Base-by-base conservation (phyloP, 2,329 filamentous ascomycete species). In the Nothophaeocryptopus gaeumannii region DNA sequence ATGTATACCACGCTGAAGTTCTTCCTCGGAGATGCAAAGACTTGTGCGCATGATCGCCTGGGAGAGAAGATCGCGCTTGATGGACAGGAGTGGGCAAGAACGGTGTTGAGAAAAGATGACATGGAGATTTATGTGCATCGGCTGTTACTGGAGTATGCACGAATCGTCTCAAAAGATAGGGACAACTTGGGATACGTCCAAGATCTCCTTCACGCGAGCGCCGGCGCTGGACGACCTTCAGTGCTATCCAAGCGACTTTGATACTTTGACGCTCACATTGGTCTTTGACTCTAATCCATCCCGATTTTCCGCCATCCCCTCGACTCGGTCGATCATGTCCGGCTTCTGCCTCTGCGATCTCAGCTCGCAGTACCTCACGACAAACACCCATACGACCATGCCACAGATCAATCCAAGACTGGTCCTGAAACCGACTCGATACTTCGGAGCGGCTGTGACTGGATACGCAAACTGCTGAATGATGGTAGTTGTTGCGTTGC, bases 1-100 rank as follows among this genome's bases (percentile, higher is more conserved):
- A 78, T 86, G 60, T 90, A 84, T 54, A 83, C 81, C 33, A 83
- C 89, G 46, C 76, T 90, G 76, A 81, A 86, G 50, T 91, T 88
- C 63, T 54, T 54, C 16, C 20, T 26, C 20, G 20, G 20, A 35
- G 31, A 16, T 13, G 32, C 31, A 26, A 20, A 14, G 1, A 34
- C 33, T 8, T 45, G 42, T 37, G 32, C 30, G 3, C 42, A 45
- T 37, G 42, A 45, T 30, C 2, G 7, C 20, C 7, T 26, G 20
- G 14, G 38, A 5, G 38, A 39, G 38, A 26, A 13, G 15, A 39
- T 39, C 5, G 38, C 38, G 5, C 20, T 5, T 8, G 38, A 39
- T 39, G 38, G 38, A 26, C 38, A 39, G 38, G 30, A 39, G 16
- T 39, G 38, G 38, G 38, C 38, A 11, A 26, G 30, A 26, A 15